Evolutionary conservation across 2,329 filamentous ascomycete species (phyloP), one percentile per base, ranked within the genome.

Genomic region (Gliomastix tumulicola): DNA sequence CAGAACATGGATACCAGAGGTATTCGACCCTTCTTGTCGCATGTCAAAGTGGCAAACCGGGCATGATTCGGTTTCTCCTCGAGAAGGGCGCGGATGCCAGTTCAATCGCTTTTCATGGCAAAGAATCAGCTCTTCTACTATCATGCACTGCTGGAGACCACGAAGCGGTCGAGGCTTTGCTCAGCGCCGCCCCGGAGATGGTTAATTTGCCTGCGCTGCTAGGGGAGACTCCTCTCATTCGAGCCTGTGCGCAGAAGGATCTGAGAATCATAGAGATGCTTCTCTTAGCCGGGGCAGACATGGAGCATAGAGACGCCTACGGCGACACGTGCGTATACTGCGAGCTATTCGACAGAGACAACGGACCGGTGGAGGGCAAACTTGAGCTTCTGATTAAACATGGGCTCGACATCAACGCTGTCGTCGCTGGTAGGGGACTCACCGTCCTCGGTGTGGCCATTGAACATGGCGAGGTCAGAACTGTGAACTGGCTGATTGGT

Each of bases 401-500:
- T 4, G 48, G 49, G 2, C 32, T 51, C 15, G 46, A 45, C 4
- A 18, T 50, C 18, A 40, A 46, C 17, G 40, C 39, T n/a, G 34
- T 38, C 7, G 38, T 45, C 17, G 36, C 27, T n/a, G 32, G 38
- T 6, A 18, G 22, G 7, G 47, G 47, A 6, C 33, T 40, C 16
- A 49, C 43, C 7, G 32, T 41, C 7, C 42, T 51, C 4, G 43
- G 42, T 9, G 32, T 39, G 32, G 49, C 47, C 0, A 44, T 48
- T 17, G 27, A 18, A 4, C 34, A 25, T 12, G 41, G 45, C 15
- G 34, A 43, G 13, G 25, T 39, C 6, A 34, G 36, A 15, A 22
- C 45, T 22, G 46, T 51, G 18, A 37, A 38, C 19, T 46, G 44
- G 38, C 32, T 52, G 19, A 42, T 49, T 5, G 39, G 43, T 8